These are phyloP conservation scores for Cystobasidium tubakii DNA, from an alignment of 768 basidiomycete species.

Conservation along the genomic window DNA sequence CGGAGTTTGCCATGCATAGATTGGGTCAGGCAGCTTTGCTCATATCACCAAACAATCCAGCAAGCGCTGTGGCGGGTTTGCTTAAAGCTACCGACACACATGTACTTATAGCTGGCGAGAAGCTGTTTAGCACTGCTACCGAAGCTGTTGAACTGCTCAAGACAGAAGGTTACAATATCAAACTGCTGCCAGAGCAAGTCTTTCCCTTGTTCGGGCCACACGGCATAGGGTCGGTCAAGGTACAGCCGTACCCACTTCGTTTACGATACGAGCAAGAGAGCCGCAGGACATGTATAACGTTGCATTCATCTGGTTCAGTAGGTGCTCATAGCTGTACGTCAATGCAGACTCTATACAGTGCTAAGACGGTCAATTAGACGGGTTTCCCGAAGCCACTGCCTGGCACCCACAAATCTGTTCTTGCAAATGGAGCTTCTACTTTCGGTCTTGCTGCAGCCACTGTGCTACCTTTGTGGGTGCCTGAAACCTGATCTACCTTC, in stretches of 20 bases:
- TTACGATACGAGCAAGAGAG: neutral
- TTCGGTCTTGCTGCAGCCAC: conserved; percentile 8
- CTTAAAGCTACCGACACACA: conserved; percentile 11
- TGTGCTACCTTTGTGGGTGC: neutral
- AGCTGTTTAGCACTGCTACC: neutral
- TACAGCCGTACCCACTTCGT: neutral
- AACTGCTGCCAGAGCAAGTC: neutral
- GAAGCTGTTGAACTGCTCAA: neutral
- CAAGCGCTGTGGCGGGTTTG: neutral
- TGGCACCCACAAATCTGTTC: conserved; percentile 6
- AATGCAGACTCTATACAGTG: neutral
- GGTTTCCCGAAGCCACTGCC: conserved; percentile 7
- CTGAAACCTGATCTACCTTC: neutral
- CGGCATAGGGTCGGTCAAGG: neutral
- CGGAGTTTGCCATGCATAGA: conserved; percentile 3
- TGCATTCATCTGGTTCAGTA: conserved; percentile 4
- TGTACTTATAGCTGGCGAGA: neutral
- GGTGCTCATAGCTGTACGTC: neutral
- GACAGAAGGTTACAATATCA: neutral
- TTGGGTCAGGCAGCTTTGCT: conserved; percentile 3
- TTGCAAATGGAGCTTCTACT: neutral
- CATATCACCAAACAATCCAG: conserved; percentile 12
- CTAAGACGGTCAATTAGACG: neutral
- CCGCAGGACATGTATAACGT: neutral
- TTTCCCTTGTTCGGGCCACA: conserved; percentile 4